Conservation (phyloP, 371 early-diverging fungal genomes). For the Smittium culicis region DNA sequence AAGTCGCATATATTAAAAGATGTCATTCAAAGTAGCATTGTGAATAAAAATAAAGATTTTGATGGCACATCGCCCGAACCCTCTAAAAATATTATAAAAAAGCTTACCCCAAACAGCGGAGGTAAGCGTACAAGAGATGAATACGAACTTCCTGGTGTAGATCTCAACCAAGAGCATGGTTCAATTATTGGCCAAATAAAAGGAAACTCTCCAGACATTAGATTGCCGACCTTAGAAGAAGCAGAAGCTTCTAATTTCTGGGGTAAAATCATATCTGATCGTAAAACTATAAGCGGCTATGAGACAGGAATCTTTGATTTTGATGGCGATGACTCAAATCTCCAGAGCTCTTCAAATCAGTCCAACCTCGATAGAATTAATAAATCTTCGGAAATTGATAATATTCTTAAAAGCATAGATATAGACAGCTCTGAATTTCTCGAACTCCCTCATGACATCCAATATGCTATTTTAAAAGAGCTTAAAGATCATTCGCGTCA, state of each 20-base stretch:
- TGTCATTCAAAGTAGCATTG: slow-evolving; percentile 5
- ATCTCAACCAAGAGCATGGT: slow-evolving; percentile 17
- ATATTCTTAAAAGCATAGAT: slow-evolving; percentile 33
- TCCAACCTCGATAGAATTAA: background rate
- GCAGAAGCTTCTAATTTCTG: background rate
- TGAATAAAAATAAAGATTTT: background rate
- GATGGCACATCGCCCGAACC: too few species aligned
- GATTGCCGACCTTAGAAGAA: slow-evolving; percentile 8
- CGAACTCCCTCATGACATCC: slow-evolving; percentile 64
- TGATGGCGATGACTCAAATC: background rate
- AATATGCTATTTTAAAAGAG: slow-evolving; percentile 80
- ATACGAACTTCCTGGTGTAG: slow-evolving; percentile 47
- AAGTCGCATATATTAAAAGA: slow-evolving; percentile 28
- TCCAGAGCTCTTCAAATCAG: too few species aligned
- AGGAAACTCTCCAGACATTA: background rate
- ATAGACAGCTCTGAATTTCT: slow-evolving; percentile 65
- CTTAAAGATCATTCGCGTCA: slow-evolving; percentile 68
- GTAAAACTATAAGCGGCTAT: slow-evolving; percentile 7
- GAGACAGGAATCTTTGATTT: background rate
- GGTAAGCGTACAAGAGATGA: slow-evolving; percentile 48
- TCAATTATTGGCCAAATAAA: background rate
- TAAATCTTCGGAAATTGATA: background rate
- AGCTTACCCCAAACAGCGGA: slow-evolving; percentile 21
- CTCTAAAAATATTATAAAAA: background rate
- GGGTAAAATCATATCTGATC: background rate